Percentiles rank a stretch among this genome's conserved stretches.
Conservation (phyloP, 345 rosid genomes). For the Corchorus capsularis region DNA sequence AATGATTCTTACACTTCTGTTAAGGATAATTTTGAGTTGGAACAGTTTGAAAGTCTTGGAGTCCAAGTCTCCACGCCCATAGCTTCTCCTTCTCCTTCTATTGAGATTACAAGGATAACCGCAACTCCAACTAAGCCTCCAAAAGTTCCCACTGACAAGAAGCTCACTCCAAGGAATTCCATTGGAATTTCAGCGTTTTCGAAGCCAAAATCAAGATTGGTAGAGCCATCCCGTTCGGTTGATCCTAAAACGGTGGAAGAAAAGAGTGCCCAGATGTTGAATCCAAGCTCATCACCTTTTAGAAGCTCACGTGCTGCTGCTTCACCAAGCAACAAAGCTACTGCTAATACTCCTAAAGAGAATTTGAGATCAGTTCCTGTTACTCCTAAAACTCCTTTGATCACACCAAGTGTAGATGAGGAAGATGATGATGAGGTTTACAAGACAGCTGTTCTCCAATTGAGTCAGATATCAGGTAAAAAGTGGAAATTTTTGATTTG, state of each 20-base stretch:
- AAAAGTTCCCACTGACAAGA: conserved; percentile 29
- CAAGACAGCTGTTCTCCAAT: conserved; percentile 37
- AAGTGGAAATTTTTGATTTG: conserved; percentile 32
- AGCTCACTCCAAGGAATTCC: conserved; percentile 31
- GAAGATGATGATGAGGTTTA: conserved; percentile 52
- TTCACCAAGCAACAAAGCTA: conserved; percentile 26
- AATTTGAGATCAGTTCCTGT: conserved; percentile 37
- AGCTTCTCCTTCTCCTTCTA: conserved; percentile 27
- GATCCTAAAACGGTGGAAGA: conserved; percentile 36
- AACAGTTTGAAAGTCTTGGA: conserved; percentile 23
- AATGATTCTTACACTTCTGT: conserved; percentile 24
- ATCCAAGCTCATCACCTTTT: conserved; percentile 33
- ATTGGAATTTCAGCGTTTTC: conserved; percentile 43
- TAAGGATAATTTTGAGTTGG: conserved; percentile 22
- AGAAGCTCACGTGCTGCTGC: conserved; percentile 37
- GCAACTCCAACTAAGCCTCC: conserved; percentile 39
- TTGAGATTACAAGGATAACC: conserved; percentile 20
- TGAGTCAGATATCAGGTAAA: conserved; percentile 27
- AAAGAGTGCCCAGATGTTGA: conserved; percentile 15
- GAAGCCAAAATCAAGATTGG: conserved; percentile 62
- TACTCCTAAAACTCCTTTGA: conserved; percentile 57
- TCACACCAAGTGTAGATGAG: conserved; percentile 33
- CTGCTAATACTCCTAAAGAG: conserved; percentile 29
- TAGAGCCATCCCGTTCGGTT: conserved; percentile 41
- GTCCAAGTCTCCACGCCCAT: conserved; percentile 18